Conservation (phyloP, 495 filamentous ascomycete genomes). For the Penicillium angulare region DNA sequence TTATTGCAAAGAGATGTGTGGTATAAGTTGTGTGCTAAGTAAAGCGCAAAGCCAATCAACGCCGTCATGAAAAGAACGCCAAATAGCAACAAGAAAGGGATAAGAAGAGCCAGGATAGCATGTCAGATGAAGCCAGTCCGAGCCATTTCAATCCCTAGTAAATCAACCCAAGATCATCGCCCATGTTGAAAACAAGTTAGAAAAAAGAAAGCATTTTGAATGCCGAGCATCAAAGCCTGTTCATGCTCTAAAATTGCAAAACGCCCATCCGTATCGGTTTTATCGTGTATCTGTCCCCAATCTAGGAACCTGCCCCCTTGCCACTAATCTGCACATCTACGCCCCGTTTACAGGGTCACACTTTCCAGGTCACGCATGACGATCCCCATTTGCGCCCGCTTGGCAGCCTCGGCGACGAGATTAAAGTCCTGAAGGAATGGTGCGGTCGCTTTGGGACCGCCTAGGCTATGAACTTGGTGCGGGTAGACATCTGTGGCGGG, state of each 20-base stretch:
- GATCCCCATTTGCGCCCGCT: conserved; percentile 84
- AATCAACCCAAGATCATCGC: not conserved
- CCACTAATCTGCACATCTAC: not conserved
- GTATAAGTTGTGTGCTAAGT: conserved; percentile 13
- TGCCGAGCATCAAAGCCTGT: not conserved
- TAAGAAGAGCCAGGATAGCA: not conserved
- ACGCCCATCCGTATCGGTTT: not conserved
- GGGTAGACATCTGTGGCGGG: conserved; percentile 22
- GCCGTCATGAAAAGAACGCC: not conserved
- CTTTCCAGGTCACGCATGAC: conserved; percentile 78
- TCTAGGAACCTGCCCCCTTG: not conserved
- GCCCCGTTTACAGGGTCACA: conserved; percentile 34
- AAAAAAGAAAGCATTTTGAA: not conserved
- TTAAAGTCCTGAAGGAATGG: conserved; percentile 74
- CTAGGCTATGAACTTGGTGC: conserved; percentile 35
- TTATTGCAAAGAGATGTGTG: conserved; percentile 10
- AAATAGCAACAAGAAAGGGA: not conserved
- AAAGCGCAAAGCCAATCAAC: conserved; percentile 5
- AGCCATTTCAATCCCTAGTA: not conserved
- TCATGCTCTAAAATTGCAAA: not conserved
- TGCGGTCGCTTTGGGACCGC: conserved; percentile 53
- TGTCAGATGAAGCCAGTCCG: not conserved
- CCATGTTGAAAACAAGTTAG: not conserved
- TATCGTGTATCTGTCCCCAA: not conserved
- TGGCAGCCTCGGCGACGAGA: conserved; percentile 91